Percentiles rank a stretch among this genome's conserved stretches.
Conservation (phyloP, 1,284 basidiomycete genomes). For the Melampsora abietis-canadensis region DNA sequence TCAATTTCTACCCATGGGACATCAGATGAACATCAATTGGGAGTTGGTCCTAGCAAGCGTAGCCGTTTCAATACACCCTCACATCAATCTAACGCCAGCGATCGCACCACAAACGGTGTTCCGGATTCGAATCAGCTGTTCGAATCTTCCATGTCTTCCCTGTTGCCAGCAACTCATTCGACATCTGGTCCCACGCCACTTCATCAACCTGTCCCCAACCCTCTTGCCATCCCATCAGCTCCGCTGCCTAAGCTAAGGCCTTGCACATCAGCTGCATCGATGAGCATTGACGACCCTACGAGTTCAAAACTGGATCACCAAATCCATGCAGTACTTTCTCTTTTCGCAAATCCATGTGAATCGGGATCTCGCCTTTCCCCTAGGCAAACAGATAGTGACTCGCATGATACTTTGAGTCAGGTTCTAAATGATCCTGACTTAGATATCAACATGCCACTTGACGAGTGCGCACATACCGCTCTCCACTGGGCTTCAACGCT, state of each 20-base stretch:
- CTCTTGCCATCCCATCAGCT: neutral
- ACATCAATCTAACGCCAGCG: slow-evolving; percentile 18
- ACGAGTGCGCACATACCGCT: slow-evolving; percentile 91
- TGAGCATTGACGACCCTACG: too few species aligned
- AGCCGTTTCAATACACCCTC: slow-evolving; percentile 22
- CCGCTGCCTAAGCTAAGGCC: neutral
- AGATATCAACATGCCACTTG: slow-evolving; percentile 77
- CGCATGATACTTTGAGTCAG: slow-evolving; percentile 11
- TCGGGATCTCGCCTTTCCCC: neutral
- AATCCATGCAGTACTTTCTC: slow-evolving; percentile 22
- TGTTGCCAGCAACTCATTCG: neutral
- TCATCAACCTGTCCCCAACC: neutral
- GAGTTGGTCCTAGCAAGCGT: slow-evolving; percentile 33
- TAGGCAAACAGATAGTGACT: slow-evolving; percentile 3
- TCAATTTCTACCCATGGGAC: slow-evolving; percentile 1
- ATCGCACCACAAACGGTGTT: slow-evolving; percentile 10
- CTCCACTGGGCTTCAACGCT: slow-evolving; percentile 89
- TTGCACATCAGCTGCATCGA: neutral
- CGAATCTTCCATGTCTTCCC: too few species aligned
- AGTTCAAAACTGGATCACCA: slow-evolving; percentile 36
- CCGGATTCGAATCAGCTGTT: slow-evolving; percentile 5
- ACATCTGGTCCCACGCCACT: slow-evolving; percentile 12
- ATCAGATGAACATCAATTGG: slow-evolving; percentile 8
- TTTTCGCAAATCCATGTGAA: slow-evolving; percentile 20
- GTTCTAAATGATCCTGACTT: slow-evolving; percentile 50